Evolutionary conservation across 2,329 filamentous ascomycete genomes (phyloP).

Genomic region (Lachnellula subtilissima): DNA sequence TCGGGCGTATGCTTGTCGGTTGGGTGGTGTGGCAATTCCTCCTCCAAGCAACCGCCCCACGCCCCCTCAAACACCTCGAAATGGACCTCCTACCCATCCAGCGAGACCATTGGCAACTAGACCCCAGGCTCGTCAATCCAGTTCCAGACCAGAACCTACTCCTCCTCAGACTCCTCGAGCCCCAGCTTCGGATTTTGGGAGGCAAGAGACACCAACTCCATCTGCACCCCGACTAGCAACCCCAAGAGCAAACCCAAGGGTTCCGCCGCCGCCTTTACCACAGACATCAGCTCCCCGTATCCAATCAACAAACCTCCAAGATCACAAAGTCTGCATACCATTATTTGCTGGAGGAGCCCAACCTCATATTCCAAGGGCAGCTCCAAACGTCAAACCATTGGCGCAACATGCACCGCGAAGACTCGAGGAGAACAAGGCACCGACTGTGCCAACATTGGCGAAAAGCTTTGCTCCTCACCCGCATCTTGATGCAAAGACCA

Average conservation of each 20-base stretch:
- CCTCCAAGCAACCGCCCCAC: neutral
- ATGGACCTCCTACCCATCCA: neutral
- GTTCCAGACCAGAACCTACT: neutral
- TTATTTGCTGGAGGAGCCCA: too few species aligned
- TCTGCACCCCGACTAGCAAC: neutral
- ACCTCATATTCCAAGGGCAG: too few species aligned
- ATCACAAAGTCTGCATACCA: too few species aligned
- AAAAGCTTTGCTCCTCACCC: too few species aligned
- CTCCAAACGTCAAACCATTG: too few species aligned
- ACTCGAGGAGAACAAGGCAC: too few species aligned
- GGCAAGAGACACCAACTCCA: neutral
- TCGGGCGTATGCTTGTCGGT: neutral
- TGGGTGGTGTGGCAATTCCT: slow-evolving; percentile 1
- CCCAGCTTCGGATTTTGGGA: neutral
- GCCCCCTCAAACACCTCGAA: neutral
- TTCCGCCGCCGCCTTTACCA: too few species aligned
- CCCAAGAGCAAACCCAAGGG: neutral
- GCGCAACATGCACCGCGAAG: too few species aligned
- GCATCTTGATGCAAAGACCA: too few species aligned
- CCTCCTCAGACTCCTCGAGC: neutral
- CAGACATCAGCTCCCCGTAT: too few species aligned
- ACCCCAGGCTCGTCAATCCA: neutral
- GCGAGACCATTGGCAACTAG: neutral
- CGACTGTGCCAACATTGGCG: too few species aligned
- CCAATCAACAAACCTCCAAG: too few species aligned